Base-by-base conservation (phyloP, 805 yeast genomes). In the Wickerhamomyces tratensis region DNA sequence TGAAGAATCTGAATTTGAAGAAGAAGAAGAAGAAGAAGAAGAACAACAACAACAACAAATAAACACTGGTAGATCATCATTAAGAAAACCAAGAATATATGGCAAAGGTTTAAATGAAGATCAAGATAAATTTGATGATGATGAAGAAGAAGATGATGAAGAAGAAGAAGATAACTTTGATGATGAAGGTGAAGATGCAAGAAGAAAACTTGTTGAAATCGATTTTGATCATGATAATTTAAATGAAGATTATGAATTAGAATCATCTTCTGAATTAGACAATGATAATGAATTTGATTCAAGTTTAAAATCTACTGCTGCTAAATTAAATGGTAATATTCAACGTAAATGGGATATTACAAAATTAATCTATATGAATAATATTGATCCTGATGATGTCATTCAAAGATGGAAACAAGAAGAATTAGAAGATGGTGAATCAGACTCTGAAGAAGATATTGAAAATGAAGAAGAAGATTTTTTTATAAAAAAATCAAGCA, bases 311-410 rank as follows among this genome's bases (percentile, higher is more conserved):
- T 29, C 47, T 10, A 67, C 83, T 35, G 96, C 95, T 1, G 58
- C 77, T 5, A 79, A 72, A 51, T 66, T 85, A 44, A 68, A 74
- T 47, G 74, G 82, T n/a, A 49, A 73, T 6, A 56, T 64, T 45
- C 67, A 62, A 56, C 75, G 69, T 62, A 69, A 67, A 45, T 86
- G 94, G 89, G 86, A 91, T 59, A 76, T 91, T 47, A 79, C 82
- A 51, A 86, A 84, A 55, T 65, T 91, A 43, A 66, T 93, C 5
- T 91, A 93, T 60, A 71, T 84, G 76, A 79, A 82, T 44, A 82
- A 86, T 50, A 69, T 87, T 36, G 76, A 78, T 11, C 89, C 97
- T 0, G 68, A 64, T 1, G 93, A 83, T 48, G 93, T 74, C 33
- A 67, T 86, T 39, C 67, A 65, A 36, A 74, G 89, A 61, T 86